Conservation (phyloP, 139 green algal species). For the Tetraselmis striata region DNA sequence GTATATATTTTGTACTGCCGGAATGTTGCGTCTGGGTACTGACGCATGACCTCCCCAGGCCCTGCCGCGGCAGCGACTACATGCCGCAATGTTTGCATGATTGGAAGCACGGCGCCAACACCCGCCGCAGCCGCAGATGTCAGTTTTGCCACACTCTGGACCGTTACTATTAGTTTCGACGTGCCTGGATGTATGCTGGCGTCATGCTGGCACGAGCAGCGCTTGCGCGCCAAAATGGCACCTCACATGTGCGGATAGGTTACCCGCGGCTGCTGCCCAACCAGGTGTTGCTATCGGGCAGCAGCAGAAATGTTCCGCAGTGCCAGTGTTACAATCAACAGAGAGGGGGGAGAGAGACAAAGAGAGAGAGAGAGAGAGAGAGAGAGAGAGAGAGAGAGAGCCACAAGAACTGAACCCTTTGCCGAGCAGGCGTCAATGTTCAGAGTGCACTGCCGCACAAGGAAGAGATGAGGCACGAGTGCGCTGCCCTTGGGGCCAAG, state of each 20-base stretch:
- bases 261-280: neutral
- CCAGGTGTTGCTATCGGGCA: neutral
- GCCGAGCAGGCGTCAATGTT: neutral
- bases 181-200: neutral
- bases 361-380: neutral
- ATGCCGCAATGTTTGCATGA: no score
- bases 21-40: no score
- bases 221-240: no score
- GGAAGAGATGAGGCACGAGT: constrained; percentile 62
- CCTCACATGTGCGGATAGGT: neutral
- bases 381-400: neutral
- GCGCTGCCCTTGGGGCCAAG: constrained; percentile 49
- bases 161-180: no score
- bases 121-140: no score
- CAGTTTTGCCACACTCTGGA: no score
- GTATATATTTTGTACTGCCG: no score
- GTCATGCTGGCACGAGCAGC: no score
- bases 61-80: no score
- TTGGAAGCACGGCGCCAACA: no score
- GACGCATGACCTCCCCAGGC: no score
- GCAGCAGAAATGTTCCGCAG: neutral
- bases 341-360: neutral
- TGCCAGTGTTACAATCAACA: neutral
- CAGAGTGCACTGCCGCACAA: constrained; percentile 32
- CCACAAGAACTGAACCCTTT: neutral